phyloP scores from a whole-genome alignment of 106 monocot species.

The Gastrodia elata region DNA sequence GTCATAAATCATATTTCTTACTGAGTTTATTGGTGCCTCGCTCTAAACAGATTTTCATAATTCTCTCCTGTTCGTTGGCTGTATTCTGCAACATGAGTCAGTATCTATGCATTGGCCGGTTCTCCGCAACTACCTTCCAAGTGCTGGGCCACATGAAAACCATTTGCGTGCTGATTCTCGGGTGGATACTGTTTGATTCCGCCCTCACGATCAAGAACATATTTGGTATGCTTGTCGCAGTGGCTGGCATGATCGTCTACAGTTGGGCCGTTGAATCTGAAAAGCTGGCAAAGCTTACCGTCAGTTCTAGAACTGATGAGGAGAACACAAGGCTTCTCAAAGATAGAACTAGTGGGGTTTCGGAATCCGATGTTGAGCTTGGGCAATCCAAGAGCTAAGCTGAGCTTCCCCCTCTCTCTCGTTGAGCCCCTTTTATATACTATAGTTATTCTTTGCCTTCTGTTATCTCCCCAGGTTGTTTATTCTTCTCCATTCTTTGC shows the following conservation, averaged over 20 bases:
- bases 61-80: conserved; percentile 42
- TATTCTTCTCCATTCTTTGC: neutral
- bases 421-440: neutral
- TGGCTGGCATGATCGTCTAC: conserved; percentile 47
- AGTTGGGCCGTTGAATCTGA: conserved; percentile 50
- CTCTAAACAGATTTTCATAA: conserved; percentile 38
- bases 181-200: conserved; percentile 42
- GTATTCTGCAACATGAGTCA: conserved; percentile 56
- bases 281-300: conserved; percentile 16
- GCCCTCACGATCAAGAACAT: conserved; percentile 49
- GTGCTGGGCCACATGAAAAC: conserved; percentile 62
- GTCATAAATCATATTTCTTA: neutral
- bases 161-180: conserved; percentile 31
- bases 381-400: conserved; percentile 30
- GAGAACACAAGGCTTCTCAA: conserved; percentile 33
- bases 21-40: neutral
- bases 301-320: conserved; percentile 13
- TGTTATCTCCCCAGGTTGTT: neutral
- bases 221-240: conserved; percentile 33
- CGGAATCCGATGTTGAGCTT: conserved; percentile 24
- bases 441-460: neutral
- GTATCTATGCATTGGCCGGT: conserved; percentile 50
- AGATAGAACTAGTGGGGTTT: conserved; percentile 14
- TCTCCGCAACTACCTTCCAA: conserved; percentile 51
- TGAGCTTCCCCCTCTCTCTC: neutral